Conservation (phyloP, 306 rosid species). For the Castanea sativa region DNA sequence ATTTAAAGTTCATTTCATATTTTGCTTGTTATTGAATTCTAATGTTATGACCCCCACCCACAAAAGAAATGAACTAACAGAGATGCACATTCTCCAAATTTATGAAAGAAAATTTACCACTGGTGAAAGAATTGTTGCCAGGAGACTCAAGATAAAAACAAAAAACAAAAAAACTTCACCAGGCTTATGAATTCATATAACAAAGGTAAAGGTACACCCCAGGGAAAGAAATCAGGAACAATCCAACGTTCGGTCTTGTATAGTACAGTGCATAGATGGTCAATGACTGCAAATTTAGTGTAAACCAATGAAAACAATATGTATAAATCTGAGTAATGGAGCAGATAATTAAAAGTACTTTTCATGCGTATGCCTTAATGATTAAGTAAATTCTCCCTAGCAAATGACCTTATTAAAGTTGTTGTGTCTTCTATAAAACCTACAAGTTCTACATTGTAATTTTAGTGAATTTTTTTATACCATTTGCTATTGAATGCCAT, state of each 20-base stretch:
- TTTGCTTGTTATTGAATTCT: not conserved
- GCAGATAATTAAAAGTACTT: not conserved
- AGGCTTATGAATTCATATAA: conserved; percentile 25
- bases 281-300: conserved; percentile 30
- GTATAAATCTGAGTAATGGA: not conserved
- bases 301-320: not conserved
- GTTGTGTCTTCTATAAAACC: no score
- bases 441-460: not conserved
- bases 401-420: no score
- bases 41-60: not conserved
- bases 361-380: not conserved
- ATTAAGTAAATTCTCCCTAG: not conserved
- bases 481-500: conserved; percentile 53
- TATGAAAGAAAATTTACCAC: conserved; percentile 35
- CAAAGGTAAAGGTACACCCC: conserved; percentile 57
- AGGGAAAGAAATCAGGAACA: conserved; percentile 54
- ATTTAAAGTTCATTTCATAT: no score
- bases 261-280: conserved; percentile 52
- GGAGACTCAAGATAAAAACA: conserved; percentile 36
- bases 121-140: conserved; percentile 60
- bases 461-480: conserved; percentile 15
- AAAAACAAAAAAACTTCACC: no score
- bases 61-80: not conserved
- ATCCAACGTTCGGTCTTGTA: conserved; percentile 56
- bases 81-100: no score